These are phyloP conservation scores for Linnemannia exigua DNA, from an alignment of 192 early-diverging fungal species.

Conservation along the genomic window DNA sequence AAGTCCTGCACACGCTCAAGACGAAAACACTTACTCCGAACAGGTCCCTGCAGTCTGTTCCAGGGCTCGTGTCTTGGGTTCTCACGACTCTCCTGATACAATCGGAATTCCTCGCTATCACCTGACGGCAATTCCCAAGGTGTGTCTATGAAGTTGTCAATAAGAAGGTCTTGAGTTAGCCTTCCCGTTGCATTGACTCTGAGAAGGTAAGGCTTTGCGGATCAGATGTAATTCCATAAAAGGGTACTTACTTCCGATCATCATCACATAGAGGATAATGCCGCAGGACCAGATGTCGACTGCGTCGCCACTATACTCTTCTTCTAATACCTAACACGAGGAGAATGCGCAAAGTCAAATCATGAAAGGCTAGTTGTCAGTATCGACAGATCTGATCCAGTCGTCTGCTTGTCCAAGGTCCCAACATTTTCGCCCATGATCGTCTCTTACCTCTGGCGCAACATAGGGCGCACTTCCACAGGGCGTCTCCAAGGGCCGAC, in stretches of 20 bases:
- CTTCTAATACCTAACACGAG: constrained; percentile 60
- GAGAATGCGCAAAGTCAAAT: neutral
- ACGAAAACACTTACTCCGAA: constrained; percentile 50
- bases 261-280: constrained; percentile 77
- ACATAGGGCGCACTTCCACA: constrained; percentile 83
- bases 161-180: neutral
- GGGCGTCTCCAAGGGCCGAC: constrained; percentile 71
- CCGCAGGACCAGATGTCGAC: constrained; percentile 82
- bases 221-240: neutral
- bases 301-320: constrained; percentile 69
- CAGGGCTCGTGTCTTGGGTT: constrained; percentile 64
- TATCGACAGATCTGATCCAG: neutral
- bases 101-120: constrained; percentile 70
- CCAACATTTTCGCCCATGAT: neutral
- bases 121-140: constrained; percentile 77
- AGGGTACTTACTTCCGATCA: constrained; percentile 72
- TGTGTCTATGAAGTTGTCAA: constrained; percentile 60
- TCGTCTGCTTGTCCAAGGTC: neutral
- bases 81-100: constrained; percentile 56
- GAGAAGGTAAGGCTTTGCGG: neutral
- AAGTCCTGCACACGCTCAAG: neutral
- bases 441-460: constrained; percentile 62
- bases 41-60: constrained; percentile 60
- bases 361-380: neutral
- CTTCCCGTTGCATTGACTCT: neutral